These are phyloP conservation scores for Mycena filopes DNA, from an alignment of 768 basidiomycete species.

Conservation along the genomic window DNA sequence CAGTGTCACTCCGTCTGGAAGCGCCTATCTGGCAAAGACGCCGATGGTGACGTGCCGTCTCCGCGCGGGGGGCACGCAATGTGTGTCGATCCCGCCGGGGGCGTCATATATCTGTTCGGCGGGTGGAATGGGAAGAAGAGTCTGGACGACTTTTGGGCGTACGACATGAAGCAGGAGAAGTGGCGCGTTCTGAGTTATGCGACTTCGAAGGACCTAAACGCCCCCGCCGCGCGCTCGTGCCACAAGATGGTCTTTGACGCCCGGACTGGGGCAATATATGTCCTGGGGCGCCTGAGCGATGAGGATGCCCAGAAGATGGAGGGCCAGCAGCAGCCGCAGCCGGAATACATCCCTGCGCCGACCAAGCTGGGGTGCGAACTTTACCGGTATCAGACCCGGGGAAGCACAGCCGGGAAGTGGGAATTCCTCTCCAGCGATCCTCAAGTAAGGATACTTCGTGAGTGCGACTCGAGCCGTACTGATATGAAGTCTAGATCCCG, in stretches of 20 bases:
- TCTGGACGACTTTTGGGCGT: conserved; percentile 85
- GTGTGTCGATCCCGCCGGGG: conserved; percentile 75
- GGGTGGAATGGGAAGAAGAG: conserved; percentile 82
- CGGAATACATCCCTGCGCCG: conserved; percentile 10
- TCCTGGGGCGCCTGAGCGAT: conserved; percentile 77
- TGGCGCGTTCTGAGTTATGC: conserved; percentile 71
- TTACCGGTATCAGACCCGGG: conserved; percentile 78
- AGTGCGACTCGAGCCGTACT: conserved; percentile 9
- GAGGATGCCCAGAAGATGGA: conserved; percentile 52
- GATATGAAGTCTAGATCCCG: neutral
- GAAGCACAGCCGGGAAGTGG: conserved; percentile 74
- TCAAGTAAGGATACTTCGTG: conserved; percentile 50
- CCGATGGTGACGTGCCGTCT: conserved; percentile 72
- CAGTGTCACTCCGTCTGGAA: conserved; percentile 73
- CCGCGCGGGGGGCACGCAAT: conserved; percentile 84
- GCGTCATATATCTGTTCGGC: conserved; percentile 79
- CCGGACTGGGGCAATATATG: conserved; percentile 75
- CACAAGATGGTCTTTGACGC: conserved; percentile 86
- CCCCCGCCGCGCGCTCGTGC: conserved; percentile 77
- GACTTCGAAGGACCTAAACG: conserved; percentile 67
- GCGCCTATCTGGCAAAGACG: conserved; percentile 66
- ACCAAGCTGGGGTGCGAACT: conserved; percentile 71
- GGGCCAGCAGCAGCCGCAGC: conserved; percentile 15
- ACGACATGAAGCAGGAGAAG: conserved; percentile 64
- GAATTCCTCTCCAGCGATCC: conserved; percentile 76